phyloP scores from a whole-genome alignment of 2,329 filamentous ascomycete genomes.

The Monosporascus sp. region DNA sequence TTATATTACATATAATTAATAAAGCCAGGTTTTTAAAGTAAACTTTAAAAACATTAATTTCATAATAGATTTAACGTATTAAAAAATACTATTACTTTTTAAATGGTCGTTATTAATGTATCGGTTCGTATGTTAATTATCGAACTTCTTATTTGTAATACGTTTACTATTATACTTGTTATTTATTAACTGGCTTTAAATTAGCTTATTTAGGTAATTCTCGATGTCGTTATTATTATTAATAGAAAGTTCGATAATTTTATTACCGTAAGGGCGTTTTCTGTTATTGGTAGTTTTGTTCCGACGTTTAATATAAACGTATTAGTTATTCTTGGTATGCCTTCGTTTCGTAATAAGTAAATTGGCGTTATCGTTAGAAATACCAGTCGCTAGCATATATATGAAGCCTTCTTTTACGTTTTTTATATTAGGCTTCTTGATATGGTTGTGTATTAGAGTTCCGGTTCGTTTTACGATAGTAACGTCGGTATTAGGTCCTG shows the following conservation, averaged over 20 bases:
- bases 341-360: background rate
- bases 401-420: too few relatives aligned
- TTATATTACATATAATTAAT: slow-evolving; percentile 5
- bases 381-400: too few relatives aligned
- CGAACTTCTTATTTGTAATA: background rate
- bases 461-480: too few relatives aligned
- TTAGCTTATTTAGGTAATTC: background rate
- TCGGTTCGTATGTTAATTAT: slow-evolving; percentile 1
- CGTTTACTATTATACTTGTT: background rate
- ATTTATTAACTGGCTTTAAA: background rate
- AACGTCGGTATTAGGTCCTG: too few relatives aligned
- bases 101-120: slow-evolving; percentile 2
- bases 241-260: slow-evolving; percentile 1
- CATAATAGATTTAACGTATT: slow-evolving; percentile 1
- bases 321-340: slow-evolving; percentile 1
- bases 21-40: slow-evolving; percentile 1
- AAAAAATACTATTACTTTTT: slow-evolving; percentile 3
- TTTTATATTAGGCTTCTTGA: too few relatives aligned
- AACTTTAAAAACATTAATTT: slow-evolving; percentile 2
- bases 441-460: too few relatives aligned
- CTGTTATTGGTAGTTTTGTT: background rate
- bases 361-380: too few relatives aligned
- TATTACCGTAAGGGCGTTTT: background rate
- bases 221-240: slow-evolving; percentile 1
- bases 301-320: too few relatives aligned